Evolutionary conservation across 495 filamentous ascomycete species (phyloP).

Genomic region (Penicillium antarcticum): DNA sequence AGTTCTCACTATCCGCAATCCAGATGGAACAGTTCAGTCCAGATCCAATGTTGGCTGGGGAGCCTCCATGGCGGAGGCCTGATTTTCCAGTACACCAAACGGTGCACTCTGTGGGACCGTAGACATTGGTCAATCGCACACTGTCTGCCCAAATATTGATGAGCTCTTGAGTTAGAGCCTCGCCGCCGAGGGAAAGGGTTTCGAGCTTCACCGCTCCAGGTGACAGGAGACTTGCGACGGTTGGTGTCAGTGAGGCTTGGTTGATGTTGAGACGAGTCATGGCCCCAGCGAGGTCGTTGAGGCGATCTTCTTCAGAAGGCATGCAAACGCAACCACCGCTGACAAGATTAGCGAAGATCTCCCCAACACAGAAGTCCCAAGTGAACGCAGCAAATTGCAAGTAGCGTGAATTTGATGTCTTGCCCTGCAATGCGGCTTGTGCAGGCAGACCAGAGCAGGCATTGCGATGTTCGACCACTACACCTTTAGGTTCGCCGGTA

Average conservation of each 20-base stretch:
- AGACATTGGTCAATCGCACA: neutral
- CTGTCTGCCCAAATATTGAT: neutral
- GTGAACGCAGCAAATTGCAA: neutral
- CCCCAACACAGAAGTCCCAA: neutral
- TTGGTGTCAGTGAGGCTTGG: neutral
- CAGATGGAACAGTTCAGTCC: neutral
- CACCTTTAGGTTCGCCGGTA: neutral
- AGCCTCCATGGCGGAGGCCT: too few relatives aligned
- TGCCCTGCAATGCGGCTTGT: neutral
- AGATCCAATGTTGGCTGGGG: neutral
- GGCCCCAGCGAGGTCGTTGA: neutral
- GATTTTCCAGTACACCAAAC: neutral
- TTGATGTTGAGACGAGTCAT: neutral
- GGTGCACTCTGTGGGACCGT: neutral
- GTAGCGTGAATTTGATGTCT: neutral
- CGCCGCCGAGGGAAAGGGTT: neutral
- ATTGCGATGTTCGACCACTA: neutral
- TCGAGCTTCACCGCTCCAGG: neutral
- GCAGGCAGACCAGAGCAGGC: neutral
- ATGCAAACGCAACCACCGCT: neutral
- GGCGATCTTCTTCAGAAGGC: neutral
- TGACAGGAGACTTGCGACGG: neutral
- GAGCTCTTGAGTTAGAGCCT: neutral
- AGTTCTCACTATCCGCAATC: neutral
- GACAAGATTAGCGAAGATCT: neutral